Conservation (phyloP, 1,139 yeast genomes). For the Kurtzmaniella natalensis region DNA sequence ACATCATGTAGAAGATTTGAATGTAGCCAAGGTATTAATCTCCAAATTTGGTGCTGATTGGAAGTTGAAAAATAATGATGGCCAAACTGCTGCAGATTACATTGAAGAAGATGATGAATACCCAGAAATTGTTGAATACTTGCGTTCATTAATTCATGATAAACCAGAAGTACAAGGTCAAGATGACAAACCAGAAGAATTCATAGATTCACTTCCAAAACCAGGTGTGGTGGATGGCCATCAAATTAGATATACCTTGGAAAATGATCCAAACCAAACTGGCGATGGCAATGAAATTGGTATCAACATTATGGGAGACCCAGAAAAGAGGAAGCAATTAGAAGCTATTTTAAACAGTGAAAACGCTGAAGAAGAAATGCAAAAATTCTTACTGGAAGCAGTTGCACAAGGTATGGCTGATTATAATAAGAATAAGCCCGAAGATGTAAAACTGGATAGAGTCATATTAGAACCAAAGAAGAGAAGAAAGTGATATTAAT, state of each 20-base stretch:
- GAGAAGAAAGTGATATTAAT: conserved; percentile 19
- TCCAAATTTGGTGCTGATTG: conserved; percentile 66
- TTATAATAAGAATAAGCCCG: conserved; percentile 12
- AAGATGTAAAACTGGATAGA: conserved; percentile 12
- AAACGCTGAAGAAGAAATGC: conserved; percentile 72
- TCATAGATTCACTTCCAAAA: conserved; percentile 30
- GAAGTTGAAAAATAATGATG: conserved; percentile 62
- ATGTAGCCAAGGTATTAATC: conserved; percentile 60
- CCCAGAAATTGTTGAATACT: conserved; percentile 69
- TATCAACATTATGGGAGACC: conserved; percentile 21
- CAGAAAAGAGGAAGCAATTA: conserved; percentile 57
- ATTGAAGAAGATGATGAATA: conserved; percentile 83
- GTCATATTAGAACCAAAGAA: conserved; percentile 11
- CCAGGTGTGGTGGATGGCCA: conserved; percentile 48
- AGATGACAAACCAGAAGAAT: conserved; percentile 4
- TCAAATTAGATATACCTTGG: conserved; percentile 54
- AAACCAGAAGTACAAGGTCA: conserved; percentile 14
- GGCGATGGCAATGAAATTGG: conserved; percentile 14
- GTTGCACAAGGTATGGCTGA: conserved; percentile 49
- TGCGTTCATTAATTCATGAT: conserved; percentile 46
- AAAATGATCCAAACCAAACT: conserved; percentile 32
- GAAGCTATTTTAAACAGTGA: conserved; percentile 73
- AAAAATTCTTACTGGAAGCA: conserved; percentile 61
- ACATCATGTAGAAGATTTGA: conserved; percentile 78
- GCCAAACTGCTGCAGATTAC: conserved; percentile 63